Percentiles rank a stretch among this genome's conserved stretches.
Conservation (phyloP, 176 grass and related monocot genomes). For the Raddia distichophylla region DNA sequence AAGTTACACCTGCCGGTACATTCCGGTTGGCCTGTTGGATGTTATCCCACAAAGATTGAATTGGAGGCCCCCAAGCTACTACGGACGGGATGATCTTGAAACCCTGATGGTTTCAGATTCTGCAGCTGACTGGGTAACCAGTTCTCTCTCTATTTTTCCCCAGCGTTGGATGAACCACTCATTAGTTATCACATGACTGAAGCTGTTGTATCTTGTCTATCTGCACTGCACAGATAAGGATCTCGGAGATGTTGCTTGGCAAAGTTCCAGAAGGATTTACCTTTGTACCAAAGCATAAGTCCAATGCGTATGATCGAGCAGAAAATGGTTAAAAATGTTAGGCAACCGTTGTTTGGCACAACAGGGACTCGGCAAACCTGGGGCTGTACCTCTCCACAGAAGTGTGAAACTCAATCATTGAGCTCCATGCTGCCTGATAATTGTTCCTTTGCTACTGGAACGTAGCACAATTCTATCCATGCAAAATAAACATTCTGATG, state of each 20-base stretch:
- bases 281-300: constrained; percentile 91
- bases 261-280: constrained; percentile 88
- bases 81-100: constrained; percentile 85
- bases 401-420: not conserved
- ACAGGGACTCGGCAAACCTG: not conserved
- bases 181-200: not conserved
- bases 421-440: not conserved
- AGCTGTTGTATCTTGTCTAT: not conserved
- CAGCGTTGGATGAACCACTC: not conserved
- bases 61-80: constrained; percentile 88
- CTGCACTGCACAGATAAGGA: constrained; percentile 61
- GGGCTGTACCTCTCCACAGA: not conserved
- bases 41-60: constrained; percentile 79
- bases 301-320: constrained; percentile 87
- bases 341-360: not conserved
- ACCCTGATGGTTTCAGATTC: constrained; percentile 94
- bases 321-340: constrained; percentile 66
- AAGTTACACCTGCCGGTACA: constrained; percentile 80
- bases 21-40: constrained; percentile 82
- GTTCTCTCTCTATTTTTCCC: not conserved
- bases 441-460: not conserved
- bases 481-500: not conserved
- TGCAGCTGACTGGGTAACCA: constrained; percentile 88
- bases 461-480: not conserved
- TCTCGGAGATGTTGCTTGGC: constrained; percentile 91